Conservation (phyloP, 352 stramenopile species). For the Saprolegnia parasitica region DNA sequence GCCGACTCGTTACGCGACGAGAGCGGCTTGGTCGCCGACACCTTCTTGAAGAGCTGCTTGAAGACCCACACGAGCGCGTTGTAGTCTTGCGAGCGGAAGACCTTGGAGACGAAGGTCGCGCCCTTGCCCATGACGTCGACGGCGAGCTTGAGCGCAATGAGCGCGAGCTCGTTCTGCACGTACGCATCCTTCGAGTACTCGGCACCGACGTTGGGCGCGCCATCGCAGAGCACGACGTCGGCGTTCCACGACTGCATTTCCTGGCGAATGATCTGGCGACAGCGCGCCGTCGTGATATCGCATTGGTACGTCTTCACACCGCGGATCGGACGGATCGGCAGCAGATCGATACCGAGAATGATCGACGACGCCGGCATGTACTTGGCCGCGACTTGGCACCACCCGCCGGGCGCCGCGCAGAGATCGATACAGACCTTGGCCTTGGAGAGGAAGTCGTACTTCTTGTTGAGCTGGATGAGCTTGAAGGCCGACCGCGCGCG, state of each 20-base stretch:
- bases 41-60: conserved; percentile 98
- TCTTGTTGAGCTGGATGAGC: conserved; percentile 99
- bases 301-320: conserved; percentile 97
- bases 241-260: conserved; percentile 90
- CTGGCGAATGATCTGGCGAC: conserved; percentile 88
- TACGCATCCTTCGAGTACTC: conserved; percentile 98
- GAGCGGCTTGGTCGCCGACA: conserved; percentile 97
- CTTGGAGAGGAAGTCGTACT: conserved; percentile 97
- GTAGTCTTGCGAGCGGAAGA: conserved; percentile 99
- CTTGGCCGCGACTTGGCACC: conserved; percentile 92
- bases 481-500: conserved; percentile 99
- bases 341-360: conserved; percentile 96
- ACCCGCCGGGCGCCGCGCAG: conserved; percentile 98
- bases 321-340: conserved; percentile 96
- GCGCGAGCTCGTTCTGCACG: conserved; percentile 97
- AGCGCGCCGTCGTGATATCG: conserved; percentile 91
- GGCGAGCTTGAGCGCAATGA: conserved; percentile 96
- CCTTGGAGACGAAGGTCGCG: conserved; percentile 93
- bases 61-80: conserved; percentile 98
- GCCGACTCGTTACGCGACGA: conserved; percentile 96
- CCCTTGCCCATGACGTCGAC: conserved; percentile 94
- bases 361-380: conserved; percentile 94
- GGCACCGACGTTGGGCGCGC: conserved; percentile 97
- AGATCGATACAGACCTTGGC: conserved; percentile 98
- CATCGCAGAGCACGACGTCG: conserved; percentile 99